Conservation (phyloP, 2,329 filamentous ascomycete species). For the Rhynchosporium agropyri region DNA sequence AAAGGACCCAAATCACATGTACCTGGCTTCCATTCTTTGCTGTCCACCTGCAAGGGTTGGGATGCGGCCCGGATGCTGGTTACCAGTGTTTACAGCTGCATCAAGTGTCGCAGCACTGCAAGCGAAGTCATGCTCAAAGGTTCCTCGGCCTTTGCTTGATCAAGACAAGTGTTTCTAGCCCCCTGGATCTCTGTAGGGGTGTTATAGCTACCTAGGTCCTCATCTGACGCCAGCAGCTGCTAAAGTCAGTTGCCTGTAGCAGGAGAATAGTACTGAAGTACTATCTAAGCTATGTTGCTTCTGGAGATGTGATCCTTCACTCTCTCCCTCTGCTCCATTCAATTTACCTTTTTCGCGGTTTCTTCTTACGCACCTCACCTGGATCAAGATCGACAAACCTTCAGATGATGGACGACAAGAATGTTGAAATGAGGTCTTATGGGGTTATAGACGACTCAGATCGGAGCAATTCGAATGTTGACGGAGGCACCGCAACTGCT, state of each 20-base stretch:
- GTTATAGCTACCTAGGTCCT: background rate
- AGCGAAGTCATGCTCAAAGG: constrained; percentile 3
- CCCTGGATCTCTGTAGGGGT: background rate
- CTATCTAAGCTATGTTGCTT: constrained; percentile 1
- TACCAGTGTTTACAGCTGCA: background rate
- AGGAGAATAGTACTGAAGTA: background rate
- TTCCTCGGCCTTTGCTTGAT: constrained; percentile 9
- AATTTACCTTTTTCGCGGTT: background rate
- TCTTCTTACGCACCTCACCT: background rate
- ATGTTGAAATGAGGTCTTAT: constrained; percentile 20
- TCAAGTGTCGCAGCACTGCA: constrained; percentile 8
- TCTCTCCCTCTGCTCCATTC: constrained; percentile 6
- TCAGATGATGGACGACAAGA: constrained; percentile 30
- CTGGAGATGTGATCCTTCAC: background rate
- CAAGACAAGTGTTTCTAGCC: background rate
- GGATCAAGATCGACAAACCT: background rate
- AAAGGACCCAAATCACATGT: background rate
- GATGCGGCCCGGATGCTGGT: constrained; percentile 1
- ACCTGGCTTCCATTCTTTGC: background rate
- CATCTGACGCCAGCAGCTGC: background rate
- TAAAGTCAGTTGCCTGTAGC: background rate
- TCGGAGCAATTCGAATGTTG: constrained; percentile 2
- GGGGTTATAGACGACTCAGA: constrained; percentile 13
- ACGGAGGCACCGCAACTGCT: background rate
- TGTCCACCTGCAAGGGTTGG: background rate